Base-by-base conservation (phyloP, 164 flowering plant genomes). In the Brasenia schreberi region DNA sequence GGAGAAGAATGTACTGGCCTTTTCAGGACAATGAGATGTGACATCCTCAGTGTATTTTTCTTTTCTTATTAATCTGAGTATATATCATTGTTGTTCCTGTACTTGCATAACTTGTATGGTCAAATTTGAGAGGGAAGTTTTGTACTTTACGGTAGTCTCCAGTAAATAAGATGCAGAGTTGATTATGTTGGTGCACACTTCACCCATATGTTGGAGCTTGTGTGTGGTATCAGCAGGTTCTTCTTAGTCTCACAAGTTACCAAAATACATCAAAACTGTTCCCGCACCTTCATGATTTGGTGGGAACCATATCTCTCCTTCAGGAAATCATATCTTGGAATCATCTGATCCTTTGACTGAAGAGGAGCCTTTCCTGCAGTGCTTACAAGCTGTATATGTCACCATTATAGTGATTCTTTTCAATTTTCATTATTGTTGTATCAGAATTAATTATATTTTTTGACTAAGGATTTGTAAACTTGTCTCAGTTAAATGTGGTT, bases 71-170 rank as follows among this genome's bases (percentile, higher is more conserved):
- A n/a, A 42, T 70, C 52, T 62, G 42, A 61, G 61, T 58, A n/a
- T 63, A 58, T 60, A 64, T 5, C 61, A 52, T 58, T 64, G 39
- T 53, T 67, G 59, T 67, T 68, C 53, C 56, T 68, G 66, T 62
- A 68, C 59, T 43, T 44, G 42, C 63, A 68, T 63, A 64, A 70
- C 64, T 53, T 75, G 69, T 75, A 70, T 42, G 64, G 62, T 61
- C 44, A 7, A 65, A 59, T 53, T 67, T 9, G 18, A 61, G 66
- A 68, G 77, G 71, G 23, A 64, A 63, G 56, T 64, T 67, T 53
- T 70, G 42, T 59, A 56, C 59, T 59, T 19, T 14, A 64, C 14
- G 19, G 4, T 18, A 19, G n/a, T 68, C 62, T 45, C 58, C 58
- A 44, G 14, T 44, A 16, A 68, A 58, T 67, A 14, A 73, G 69